Evolutionary conservation across 768 basidiomycete genomes (phyloP), one percentile per base, ranked within the genome.

Genomic region (Serendipita sp.): DNA sequence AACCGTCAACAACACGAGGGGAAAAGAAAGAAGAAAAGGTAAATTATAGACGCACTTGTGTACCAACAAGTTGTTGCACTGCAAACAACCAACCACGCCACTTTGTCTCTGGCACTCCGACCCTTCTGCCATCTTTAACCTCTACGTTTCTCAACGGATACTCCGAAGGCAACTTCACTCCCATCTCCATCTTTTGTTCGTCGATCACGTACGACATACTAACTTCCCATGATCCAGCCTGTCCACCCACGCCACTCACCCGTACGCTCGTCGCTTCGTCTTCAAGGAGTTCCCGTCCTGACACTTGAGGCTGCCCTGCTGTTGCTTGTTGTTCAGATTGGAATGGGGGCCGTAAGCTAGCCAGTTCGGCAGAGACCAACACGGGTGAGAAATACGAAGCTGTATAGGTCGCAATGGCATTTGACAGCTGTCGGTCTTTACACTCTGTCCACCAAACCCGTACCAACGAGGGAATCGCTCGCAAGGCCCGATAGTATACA

Each of bases 21-120:
- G 34, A 24, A 67, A 18, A 8, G 28, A 34, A 60, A 8, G 28
- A 34, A 60, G 24, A 24, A n/a, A 48, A 2, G 58, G n/a, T 11
- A n/a, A 37, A 8, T 53, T 28, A 28, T 10, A 37, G 4, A 75
- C 84, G 64, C 68, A 93, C 94, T 74, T 94, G 86, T 15, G 86
- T 83, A 77, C 86, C 91, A 54, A 94, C 83, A 34, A 86, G 85
- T 75, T 95, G 93, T 72, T 94, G 92, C 41, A 97, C 86, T 15
- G 85, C 90, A 28, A 98, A 78, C 64, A 95, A 79, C 96, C 95
- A 99, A 0, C 88, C 87, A 68, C 93, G 79, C 95, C 94, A 98
- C 66, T 83, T 83, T 66, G 84, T 85, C 70, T 95, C 93, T 16
- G 88, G 83, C 4, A 98, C 92, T 3, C 92, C 96, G 7, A 96